Evolutionary conservation across 768 basidiomycete species (phyloP).

Genomic region (Kwoniella bestiolae): DNA sequence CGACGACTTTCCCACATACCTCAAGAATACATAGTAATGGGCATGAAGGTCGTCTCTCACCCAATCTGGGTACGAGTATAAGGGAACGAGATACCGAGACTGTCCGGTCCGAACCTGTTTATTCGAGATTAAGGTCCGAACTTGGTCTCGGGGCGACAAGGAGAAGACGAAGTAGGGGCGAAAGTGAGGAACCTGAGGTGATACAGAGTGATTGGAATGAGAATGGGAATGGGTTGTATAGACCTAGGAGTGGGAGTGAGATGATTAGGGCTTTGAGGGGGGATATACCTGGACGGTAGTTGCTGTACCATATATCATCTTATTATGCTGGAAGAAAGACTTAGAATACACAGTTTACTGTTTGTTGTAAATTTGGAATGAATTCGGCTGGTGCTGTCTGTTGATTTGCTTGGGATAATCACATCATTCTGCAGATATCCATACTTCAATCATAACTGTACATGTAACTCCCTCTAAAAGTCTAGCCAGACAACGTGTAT

Average conservation of each 20-base stretch:
- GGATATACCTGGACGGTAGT: slow-evolving; percentile 17
- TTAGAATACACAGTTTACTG: too few species aligned
- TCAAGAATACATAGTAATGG: not conserved
- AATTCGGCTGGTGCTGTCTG: too few species aligned
- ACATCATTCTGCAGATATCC: too few species aligned
- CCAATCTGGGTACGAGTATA: not conserved
- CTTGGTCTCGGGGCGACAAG: slow-evolving; percentile 3
- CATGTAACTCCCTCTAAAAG: not conserved
- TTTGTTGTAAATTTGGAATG: too few species aligned
- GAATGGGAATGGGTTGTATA: not conserved
- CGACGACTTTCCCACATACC: not conserved
- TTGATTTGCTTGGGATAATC: too few species aligned
- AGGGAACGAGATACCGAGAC: slow-evolving; percentile 14
- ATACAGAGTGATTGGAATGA: not conserved
- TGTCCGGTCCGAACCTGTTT: slow-evolving; percentile 42
- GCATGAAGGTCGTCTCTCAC: not conserved
- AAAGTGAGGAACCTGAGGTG: slow-evolving; percentile 30
- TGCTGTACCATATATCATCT: not conserved
- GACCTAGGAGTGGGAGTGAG: slow-evolving; percentile 29
- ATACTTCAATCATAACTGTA: too few species aligned
- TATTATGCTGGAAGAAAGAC: too few species aligned
- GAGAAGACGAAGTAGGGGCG: slow-evolving; percentile 20
- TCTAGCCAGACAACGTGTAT: not conserved
- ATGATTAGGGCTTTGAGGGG: slow-evolving; percentile 32
- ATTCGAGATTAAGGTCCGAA: slow-evolving; percentile 38